phyloP scores from a whole-genome alignment of 768 basidiomycete species.

The Leccinum barrowsii region DNA sequence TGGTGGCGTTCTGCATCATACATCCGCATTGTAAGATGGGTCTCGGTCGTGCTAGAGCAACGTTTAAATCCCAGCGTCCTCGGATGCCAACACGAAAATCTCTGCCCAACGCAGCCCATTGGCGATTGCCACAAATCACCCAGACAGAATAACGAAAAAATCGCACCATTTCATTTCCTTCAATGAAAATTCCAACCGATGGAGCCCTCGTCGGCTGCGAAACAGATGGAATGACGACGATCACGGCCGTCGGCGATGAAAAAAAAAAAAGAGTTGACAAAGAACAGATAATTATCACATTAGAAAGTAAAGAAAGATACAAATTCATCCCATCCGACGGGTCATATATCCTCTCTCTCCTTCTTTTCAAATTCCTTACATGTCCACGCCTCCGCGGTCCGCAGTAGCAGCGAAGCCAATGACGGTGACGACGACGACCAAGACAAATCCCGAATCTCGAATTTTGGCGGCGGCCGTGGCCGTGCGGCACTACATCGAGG shows the following conservation, averaged over 20 bases:
- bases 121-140: not conserved
- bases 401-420: not conserved
- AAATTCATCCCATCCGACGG: not conserved
- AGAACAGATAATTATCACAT: too few relatives aligned
- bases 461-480: not conserved
- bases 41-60: too few relatives aligned
- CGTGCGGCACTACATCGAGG: not conserved
- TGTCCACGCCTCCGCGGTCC: not conserved
- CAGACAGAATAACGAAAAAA: not conserved
- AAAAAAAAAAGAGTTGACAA: not conserved
- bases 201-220: not conserved
- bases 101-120: not conserved
- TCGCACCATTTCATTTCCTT: not conserved
- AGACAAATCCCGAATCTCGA: constrained; percentile 7
- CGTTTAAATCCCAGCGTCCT: not conserved
- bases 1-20: not conserved
- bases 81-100: not conserved
- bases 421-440: not conserved
- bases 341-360: too few relatives aligned
- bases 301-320: not conserved
- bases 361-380: not conserved
- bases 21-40: not conserved
- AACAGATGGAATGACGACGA: not conserved
- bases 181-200: too few relatives aligned
- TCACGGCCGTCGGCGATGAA: not conserved